These are phyloP conservation scores for Phytophthora chlamydospora DNA, from an alignment of 352 stramenopile genomes.

Conservation along the genomic window DNA sequence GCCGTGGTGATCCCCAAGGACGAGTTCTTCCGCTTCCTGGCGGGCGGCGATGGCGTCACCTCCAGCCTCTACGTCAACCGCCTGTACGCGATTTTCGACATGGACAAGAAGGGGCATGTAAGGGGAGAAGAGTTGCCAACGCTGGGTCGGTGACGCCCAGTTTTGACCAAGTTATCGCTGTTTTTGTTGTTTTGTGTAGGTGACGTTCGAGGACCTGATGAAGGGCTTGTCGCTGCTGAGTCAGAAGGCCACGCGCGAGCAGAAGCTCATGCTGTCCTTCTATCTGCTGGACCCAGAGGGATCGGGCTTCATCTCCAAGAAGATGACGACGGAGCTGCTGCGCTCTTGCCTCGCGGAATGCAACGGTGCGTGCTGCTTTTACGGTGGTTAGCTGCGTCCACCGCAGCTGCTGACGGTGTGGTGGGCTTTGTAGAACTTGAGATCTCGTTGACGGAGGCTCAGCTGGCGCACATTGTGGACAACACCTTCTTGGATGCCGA, in stretches of 20 bases:
- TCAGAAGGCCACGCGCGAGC: slow-evolving; percentile 85
- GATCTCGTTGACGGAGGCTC: slow-evolving; percentile 76
- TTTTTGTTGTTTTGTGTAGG: slow-evolving; percentile 34
- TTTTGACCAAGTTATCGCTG: neutral
- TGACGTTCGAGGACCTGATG: slow-evolving; percentile 86
- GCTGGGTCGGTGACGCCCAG: neutral
- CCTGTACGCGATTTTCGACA: slow-evolving; percentile 89
- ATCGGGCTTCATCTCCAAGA: slow-evolving; percentile 83
- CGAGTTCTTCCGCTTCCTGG: slow-evolving; percentile 88
- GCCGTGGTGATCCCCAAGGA: slow-evolving; percentile 82
- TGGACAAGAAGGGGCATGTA: slow-evolving; percentile 74
- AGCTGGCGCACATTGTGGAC: slow-evolving; percentile 81
- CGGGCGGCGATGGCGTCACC: slow-evolving; percentile 60
- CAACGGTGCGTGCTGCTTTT: slow-evolving; percentile 53
- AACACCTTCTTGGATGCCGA: slow-evolving; percentile 87
- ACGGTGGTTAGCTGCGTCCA: slow-evolving; percentile 1
- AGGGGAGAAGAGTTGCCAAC: neutral
- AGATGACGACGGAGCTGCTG: slow-evolving; percentile 83
- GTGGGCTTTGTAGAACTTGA: slow-evolving; percentile 61
- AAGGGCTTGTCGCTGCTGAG: slow-evolving; percentile 82
- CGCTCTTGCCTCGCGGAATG: slow-evolving; percentile 86
- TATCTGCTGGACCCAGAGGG: slow-evolving; percentile 80
- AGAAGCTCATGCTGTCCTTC: slow-evolving; percentile 89
- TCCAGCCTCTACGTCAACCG: slow-evolving; percentile 86
- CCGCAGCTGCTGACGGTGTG: slow-evolving; percentile 5